phyloP scores from a whole-genome alignment of 768 basidiomycete genomes.

The Lepiota subincarnata region DNA sequence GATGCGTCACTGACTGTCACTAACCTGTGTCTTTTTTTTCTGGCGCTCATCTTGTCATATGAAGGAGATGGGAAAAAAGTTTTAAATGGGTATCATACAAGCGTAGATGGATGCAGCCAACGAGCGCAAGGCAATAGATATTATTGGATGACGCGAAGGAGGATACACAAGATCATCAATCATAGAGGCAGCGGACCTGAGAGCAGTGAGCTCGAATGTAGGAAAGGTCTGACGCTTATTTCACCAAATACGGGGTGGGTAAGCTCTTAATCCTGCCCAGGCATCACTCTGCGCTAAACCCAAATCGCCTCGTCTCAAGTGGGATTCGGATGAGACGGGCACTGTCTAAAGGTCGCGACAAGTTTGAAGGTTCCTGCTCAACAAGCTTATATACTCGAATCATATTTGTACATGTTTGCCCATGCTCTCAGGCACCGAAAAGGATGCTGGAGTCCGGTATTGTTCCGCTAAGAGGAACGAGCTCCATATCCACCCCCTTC shows the following conservation, averaged over 20 bases:
- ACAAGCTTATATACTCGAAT: background rate
- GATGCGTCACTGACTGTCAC: conserved; percentile 9
- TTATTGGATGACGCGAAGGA: background rate
- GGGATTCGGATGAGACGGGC: conserved; percentile 43
- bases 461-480: too few relatives aligned
- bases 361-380: conserved; percentile 12
- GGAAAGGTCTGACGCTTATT: conserved; percentile 66
- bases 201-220: conserved; percentile 32
- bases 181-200: background rate
- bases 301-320: conserved; percentile 64
- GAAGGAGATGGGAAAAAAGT: too few relatives aligned
- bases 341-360: conserved; percentile 72
- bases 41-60: too few relatives aligned
- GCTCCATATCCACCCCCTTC: too few relatives aligned
- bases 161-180: background rate
- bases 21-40: background rate
- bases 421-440: background rate
- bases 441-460: too few relatives aligned
- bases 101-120: too few relatives aligned
- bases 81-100: too few relatives aligned
- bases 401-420: conserved; percentile 1
- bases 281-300: conserved; percentile 57
- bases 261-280: conserved; percentile 60
- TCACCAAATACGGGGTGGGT: conserved; percentile 44
- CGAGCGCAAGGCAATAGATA: too few relatives aligned